Base-by-base conservation (phyloP, 345 rosid genomes). In the Euphorbia pulcherrima region DNA sequence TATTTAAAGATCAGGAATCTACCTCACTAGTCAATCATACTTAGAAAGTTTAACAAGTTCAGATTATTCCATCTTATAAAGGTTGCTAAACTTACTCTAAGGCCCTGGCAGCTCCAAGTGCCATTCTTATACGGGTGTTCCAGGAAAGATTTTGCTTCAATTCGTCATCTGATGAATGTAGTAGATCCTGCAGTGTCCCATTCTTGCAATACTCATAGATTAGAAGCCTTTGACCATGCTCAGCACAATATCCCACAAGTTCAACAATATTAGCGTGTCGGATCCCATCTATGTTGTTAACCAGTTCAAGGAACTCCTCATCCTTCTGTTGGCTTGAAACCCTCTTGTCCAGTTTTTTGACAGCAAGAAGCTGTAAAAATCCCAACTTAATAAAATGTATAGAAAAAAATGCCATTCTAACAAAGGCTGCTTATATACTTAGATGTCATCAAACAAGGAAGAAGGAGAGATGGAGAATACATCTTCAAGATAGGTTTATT, bases 71-170 rank as follows among this genome's bases (percentile, higher is more conserved):
- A n/a, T n/a, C n/a, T n/a, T n/a, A n/a, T 41, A 24, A 30, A 21
- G 21, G 67, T 39, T 62, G 52, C 8, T 67, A 28, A 30, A 83
- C 96, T 89, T 85, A 94, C 99, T 88, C 94, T 39, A 95, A 83
- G 68, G 97, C 96, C 80, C 88, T 86, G 62, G 99, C 97, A 77
- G 97, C 94, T 82, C 90, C 96, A 73, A 95, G 94, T 46, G 97
- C 90, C 85, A 92, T 87, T 52, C 80, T 73, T 17, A 95, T 53
- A 23, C 97, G 96, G 51, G 83, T 69, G 76, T 84, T 87, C 99
- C 99, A 92, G 0, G 96, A 80, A 46, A 95, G 83, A 20, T 79
- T 76, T 75, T 65, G 79, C 75, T 76, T 90, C 53, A 82, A 77
- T 23, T 90, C 97, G 71, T 87, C 97, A 59, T 92, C 99, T 24